Percentiles rank a stretch among this genome's conserved stretches.
Conservation (phyloP, 179 eudicot species). For the Drosera spatulata region DNA sequence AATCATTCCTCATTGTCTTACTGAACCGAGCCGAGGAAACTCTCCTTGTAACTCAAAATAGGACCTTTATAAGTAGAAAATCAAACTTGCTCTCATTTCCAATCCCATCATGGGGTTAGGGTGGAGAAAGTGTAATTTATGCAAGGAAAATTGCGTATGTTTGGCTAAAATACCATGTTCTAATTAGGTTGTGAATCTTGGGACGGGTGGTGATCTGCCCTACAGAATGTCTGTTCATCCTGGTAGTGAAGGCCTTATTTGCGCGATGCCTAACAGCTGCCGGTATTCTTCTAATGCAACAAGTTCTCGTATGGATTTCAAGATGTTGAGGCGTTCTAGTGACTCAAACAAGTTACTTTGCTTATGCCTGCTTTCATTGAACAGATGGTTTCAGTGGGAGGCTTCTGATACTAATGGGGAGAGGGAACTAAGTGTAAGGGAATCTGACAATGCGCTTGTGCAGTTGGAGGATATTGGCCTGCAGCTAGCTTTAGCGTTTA, state of each 20-base stretch:
- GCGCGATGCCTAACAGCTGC: slow-evolving; percentile 64
- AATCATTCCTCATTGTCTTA: no score
- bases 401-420: slow-evolving; percentile 11
- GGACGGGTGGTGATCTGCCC: slow-evolving; percentile 71
- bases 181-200: slow-evolving; percentile 44
- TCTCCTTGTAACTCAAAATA: no score
- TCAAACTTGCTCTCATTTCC: no score
- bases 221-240: slow-evolving; percentile 96
- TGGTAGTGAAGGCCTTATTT: slow-evolving; percentile 66
- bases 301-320: not conserved
- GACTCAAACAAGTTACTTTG: not conserved
- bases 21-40: no score
- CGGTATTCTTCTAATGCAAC: slow-evolving; percentile 31
- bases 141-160: not conserved
- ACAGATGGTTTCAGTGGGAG: slow-evolving; percentile 81
- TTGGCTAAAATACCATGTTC: not conserved
- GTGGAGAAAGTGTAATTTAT: not conserved
- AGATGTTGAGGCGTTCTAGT: not conserved
- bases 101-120: no score
- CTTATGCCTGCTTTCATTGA: not conserved
- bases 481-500: slow-evolving; percentile 68
- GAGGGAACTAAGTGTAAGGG: slow-evolving; percentile 26
- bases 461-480: slow-evolving; percentile 70
- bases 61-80: no score
- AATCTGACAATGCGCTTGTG: slow-evolving; percentile 50